Evolutionary conservation across 1,284 basidiomycete species (phyloP), one percentile per base, ranked within the genome.

Genomic region (Puccinia polysora): DNA sequence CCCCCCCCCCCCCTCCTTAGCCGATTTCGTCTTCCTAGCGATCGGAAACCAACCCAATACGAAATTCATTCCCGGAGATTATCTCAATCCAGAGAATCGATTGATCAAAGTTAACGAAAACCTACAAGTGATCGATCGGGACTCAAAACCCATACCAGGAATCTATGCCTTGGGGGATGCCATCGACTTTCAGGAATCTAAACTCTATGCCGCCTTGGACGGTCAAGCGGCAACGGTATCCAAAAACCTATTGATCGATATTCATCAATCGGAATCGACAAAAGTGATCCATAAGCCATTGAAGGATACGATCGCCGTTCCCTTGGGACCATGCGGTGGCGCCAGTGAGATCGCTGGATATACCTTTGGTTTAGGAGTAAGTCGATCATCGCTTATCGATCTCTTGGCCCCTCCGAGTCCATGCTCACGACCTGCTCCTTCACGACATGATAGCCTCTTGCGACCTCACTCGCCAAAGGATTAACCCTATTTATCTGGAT

Each of bases 11-110:
- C 36, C 40, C 3, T 49, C 3, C 18, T 2, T 45, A 71, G 69
- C 59, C 50, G 69, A 71, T 63, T 71, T 71, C 55, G 59, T 71
- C n/a, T 71, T 71, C 25, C 10, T 63, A 8, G 69, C 69, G 25
- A 63, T 55, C 20, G 69, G 69, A 20, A 71, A 71, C 25, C 52
- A 71, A n/a, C 69, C 69, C 2, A 71, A 71, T 28, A 60, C 69
- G 20, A 40, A 28, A 23, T 49, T 71, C 18, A 23, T 71, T 10
- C 59, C 69, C 5, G 47, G 28, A 14, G 34, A 63, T 38, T 62
- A 62, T 32, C 59, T 62, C 8, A 36, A 63, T 14, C 59, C 47
- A 0, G n/a, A 12, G 4, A 63, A 20, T 15, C 18, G 30, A 34
- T 23, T 58, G 23, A 52, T 71, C 4, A 32, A 36, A 59, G 69